Base-by-base conservation (phyloP, 768 basidiomycete species). In the Suillus spraguei region DNA sequence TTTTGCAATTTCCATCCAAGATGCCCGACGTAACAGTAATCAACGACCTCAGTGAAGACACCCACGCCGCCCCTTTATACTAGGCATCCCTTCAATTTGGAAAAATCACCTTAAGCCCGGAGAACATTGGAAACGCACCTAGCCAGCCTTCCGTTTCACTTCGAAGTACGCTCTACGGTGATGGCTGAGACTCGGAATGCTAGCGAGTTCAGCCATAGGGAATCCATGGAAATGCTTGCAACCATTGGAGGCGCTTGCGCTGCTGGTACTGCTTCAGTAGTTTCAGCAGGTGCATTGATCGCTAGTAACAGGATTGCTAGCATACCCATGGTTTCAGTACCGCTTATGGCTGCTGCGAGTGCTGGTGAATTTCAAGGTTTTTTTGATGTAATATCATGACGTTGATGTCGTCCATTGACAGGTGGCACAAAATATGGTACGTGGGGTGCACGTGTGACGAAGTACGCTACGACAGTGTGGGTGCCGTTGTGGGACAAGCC, bases 191-290 rank as follows among this genome's bases (percentile, higher is more conserved):
- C 28, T 28, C 4, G 28, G 28, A 50, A 65, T 24, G 65, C 60
- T 1, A 60, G 62, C 17, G 46, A 50, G 41, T 71, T 72, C 41
- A 68, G 58, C 33, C 58, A 63, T 1, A 59, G 56, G 2, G 68
- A 72, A 3, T 70, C 70, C n/a, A 65, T 60, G 66, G 63, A 70
- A 17, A 70, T 65, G 68, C 60, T 65, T 1, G 70, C 62, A 3
- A 61, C 65, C 14, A 49, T 49, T 3, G 49, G 49, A 28, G 49
- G 49, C 3, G 24, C 49, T 49, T 49, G 49, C 24, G 24, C 49
- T 28, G 24, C 49, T 49, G 22, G 49, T 16, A 49, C 49, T 49
- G 49, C 49, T 49, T 49, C 70, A 0, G 70, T 71, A 36, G 28
- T 72, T 3, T 62, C 55, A 11, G 47, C 47, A 24, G 47, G 47